phyloP scores from a whole-genome alignment of 2,329 filamentous ascomycete species.

The Colletotrichum sp. region DNA sequence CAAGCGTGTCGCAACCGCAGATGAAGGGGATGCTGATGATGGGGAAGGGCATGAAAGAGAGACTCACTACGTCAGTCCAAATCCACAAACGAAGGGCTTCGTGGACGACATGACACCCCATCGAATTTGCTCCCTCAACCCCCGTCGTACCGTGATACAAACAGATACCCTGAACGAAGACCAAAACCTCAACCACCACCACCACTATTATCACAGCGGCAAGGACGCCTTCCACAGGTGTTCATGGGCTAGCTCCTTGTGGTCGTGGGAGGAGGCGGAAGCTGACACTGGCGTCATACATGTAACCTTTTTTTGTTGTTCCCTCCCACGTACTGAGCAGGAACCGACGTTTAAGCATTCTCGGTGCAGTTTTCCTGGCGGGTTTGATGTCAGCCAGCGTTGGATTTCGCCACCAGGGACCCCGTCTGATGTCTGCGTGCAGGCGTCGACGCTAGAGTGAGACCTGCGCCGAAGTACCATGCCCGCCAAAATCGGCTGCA shows the following conservation, averaged over 20 bases:
- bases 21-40: background rate
- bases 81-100: background rate
- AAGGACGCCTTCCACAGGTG: background rate
- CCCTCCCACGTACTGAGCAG: background rate
- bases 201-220: background rate
- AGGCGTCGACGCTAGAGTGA: background rate
- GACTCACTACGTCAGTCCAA: conserved; percentile 19
- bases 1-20: background rate
- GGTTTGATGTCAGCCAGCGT: conserved; percentile 4
- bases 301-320: background rate
- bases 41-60: background rate
- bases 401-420: background rate
- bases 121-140: background rate
- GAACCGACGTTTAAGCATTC: conserved; percentile 1
- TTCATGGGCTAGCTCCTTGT: background rate
- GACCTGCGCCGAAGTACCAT: background rate
- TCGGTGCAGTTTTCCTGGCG: background rate
- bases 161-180: background rate
- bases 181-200: background rate
- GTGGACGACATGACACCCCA: background rate
- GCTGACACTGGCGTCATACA: conserved; percentile 20
- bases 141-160: background rate
- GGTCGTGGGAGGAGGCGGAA: background rate
- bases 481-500: background rate
- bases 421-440: conserved; percentile 10